phyloP scores from a whole-genome alignment of 305 asterid species.

The Fraxinus paxiana region DNA sequence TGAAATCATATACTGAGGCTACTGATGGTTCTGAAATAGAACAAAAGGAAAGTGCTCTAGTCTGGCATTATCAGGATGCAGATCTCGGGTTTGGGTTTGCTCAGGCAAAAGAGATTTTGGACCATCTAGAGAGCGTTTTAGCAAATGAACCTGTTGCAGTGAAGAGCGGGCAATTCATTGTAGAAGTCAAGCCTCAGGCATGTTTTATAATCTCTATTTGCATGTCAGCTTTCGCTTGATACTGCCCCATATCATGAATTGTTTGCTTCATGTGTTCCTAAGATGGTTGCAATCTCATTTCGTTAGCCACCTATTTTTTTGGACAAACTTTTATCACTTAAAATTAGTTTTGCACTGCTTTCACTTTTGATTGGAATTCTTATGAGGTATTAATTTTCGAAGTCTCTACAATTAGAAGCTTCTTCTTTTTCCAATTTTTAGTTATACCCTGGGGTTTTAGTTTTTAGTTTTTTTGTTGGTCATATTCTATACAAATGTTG shows the following conservation, averaged over 20 bases:
- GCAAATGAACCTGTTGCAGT: slow-evolving; percentile 93
- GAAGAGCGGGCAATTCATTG: slow-evolving; percentile 84
- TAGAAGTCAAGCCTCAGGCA: slow-evolving; percentile 95
- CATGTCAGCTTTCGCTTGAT: background rate
- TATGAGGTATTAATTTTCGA: background rate
- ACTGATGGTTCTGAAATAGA: slow-evolving; percentile 93
- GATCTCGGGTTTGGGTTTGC: slow-evolving; percentile 83
- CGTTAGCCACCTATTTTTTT: background rate
- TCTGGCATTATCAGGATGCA: slow-evolving; percentile 88
- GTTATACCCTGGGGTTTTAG: background rate
- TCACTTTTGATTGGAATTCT: background rate
- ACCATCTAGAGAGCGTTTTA: slow-evolving; percentile 88
- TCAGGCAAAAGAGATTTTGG: slow-evolving; percentile 93
- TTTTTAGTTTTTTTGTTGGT: background rate
- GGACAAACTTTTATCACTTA: background rate
- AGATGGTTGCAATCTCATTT: background rate
- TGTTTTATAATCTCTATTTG: slow-evolving; percentile 18
- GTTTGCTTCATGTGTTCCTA: background rate
- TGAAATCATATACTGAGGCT: slow-evolving; percentile 84
- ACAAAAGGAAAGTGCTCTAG: slow-evolving; percentile 82
- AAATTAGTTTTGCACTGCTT: background rate
- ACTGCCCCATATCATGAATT: background rate
- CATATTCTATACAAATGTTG: background rate
- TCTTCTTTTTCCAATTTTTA: background rate
- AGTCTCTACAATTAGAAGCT: background rate